Evolutionary conservation across 2,329 filamentous ascomycete genomes (phyloP).

Genomic region (Beauveria varroae): DNA sequence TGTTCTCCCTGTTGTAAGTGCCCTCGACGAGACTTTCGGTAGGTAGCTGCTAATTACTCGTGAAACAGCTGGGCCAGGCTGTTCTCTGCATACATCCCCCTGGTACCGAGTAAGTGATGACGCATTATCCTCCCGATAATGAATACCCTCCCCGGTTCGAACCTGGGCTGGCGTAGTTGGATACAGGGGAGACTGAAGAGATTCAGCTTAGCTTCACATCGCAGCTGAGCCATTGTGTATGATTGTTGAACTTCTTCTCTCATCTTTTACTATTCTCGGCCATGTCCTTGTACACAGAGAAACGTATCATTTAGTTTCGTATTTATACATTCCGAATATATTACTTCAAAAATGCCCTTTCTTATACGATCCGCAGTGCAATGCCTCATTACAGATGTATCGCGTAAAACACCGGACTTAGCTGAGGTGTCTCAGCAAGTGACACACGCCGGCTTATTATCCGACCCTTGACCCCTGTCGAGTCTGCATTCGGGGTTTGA

Average conservation of each 20-base stretch:
- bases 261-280: not conserved
- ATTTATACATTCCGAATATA: not conserved
- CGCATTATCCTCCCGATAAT: too few species aligned
- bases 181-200: not conserved
- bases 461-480: too few species aligned
- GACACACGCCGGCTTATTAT: too few species aligned
- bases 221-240: not conserved
- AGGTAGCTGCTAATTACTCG: not conserved
- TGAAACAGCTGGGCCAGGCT: not conserved
- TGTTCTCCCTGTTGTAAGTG: not conserved
- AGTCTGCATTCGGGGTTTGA: too few species aligned
- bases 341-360: not conserved
- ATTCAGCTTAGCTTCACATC: not conserved
- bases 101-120: too few species aligned
- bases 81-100: too few species aligned
- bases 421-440: not conserved
- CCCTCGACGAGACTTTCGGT: too few species aligned
- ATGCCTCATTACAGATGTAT: too few species aligned
- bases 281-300: not conserved
- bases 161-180: not conserved
- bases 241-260: not conserved
- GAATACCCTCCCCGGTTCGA: too few species aligned
- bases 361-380: not conserved
- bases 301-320: conserved; percentile 10
- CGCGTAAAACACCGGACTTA: not conserved